Evolutionary conservation across 1,284 basidiomycete genomes (phyloP).

Genomic region (Boletellus deceptivus): DNA sequence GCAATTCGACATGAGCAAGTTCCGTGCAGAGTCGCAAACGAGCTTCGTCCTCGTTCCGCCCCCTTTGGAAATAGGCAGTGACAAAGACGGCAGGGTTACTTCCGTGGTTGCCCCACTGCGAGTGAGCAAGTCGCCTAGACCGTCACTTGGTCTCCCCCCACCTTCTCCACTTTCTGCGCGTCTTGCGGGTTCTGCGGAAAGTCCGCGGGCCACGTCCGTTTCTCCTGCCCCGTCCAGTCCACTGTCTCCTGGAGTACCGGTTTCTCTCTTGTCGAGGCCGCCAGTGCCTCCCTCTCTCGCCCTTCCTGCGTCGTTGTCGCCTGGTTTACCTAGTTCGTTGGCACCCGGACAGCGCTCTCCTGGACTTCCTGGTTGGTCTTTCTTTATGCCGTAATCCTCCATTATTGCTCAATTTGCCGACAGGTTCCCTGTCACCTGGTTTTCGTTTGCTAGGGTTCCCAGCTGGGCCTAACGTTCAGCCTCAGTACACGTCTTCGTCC

Average conservation of each 20-base stretch:
- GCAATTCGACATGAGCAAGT: conserved; percentile 19
- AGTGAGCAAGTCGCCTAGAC: conserved; percentile 25
- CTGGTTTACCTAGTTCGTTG: conserved; percentile 20
- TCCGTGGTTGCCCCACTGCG: conserved; percentile 25
- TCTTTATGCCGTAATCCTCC: conserved; percentile 9
- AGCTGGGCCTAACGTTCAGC: neutral
- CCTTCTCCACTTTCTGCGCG: conserved; percentile 14
- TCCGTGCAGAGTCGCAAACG: conserved; percentile 2
- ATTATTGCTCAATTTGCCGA: conserved; percentile 4
- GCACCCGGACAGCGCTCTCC: conserved; percentile 24
- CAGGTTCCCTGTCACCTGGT: conserved; percentile 27
- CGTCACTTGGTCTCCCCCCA: conserved; percentile 22
- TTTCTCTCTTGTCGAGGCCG: neutral
- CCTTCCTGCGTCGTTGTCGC: conserved; percentile 18
- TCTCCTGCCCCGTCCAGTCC: conserved; percentile 23
- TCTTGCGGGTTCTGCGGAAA: conserved; percentile 7
- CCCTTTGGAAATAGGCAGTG: conserved; percentile 20
- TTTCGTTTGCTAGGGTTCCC: conserved; percentile 22
- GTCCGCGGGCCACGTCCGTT: neutral
- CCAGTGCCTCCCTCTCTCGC: conserved; percentile 3
- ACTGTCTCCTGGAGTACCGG: conserved; percentile 9
- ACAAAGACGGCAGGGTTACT: conserved; percentile 1
- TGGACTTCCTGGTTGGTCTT: conserved; percentile 23
- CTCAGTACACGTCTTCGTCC: conserved; percentile 18
- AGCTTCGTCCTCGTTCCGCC: conserved; percentile 26